Conservation (phyloP, 2,329 filamentous ascomycete genomes). For the Fusarium sp. region DNA sequence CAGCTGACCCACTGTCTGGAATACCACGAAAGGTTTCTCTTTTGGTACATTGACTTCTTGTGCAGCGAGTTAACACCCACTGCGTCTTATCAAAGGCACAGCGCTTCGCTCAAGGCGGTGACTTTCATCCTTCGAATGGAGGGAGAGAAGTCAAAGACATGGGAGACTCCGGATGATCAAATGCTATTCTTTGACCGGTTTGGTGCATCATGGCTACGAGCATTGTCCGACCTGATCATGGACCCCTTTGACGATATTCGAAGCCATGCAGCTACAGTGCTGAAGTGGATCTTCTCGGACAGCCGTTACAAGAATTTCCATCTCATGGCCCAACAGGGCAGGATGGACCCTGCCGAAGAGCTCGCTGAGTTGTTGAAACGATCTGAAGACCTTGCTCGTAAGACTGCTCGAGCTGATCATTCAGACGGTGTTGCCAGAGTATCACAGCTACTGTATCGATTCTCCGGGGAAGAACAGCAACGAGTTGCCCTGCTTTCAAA, state of each 20-base stretch:
- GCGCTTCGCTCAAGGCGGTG: conserved; percentile 80
- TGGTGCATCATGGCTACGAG: conserved; percentile 66
- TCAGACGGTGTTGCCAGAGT: conserved; percentile 89
- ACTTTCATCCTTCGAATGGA: conserved; percentile 75
- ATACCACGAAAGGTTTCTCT: conserved; percentile 73
- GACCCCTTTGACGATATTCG: conserved; percentile 96
- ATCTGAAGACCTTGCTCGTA: conserved; percentile 70
- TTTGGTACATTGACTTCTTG: conserved; percentile 80
- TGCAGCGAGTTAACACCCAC: conserved; percentile 80
- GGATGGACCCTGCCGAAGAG: conserved; percentile 45
- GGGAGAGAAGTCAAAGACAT: conserved; percentile 63
- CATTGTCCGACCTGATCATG: conserved; percentile 82
- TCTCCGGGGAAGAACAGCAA: conserved; percentile 58
- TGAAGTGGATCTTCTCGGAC: conserved; percentile 62
- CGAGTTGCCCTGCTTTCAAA: conserved; percentile 65
- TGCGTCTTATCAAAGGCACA: conserved; percentile 90
- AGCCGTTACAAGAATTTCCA: conserved; percentile 49
- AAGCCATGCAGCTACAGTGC: conserved; percentile 63
- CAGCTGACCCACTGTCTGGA: conserved; percentile 56
- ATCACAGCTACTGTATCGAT: conserved; percentile 75
- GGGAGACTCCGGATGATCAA: conserved; percentile 56
- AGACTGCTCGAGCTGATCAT: conserved; percentile 87
- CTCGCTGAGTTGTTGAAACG: conserved; percentile 62
- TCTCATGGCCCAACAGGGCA: conserved; percentile 29
- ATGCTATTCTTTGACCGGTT: conserved; percentile 56